phyloP scores from a whole-genome alignment of 2,329 filamentous ascomycete genomes.

The Penicillium rolfsii region DNA sequence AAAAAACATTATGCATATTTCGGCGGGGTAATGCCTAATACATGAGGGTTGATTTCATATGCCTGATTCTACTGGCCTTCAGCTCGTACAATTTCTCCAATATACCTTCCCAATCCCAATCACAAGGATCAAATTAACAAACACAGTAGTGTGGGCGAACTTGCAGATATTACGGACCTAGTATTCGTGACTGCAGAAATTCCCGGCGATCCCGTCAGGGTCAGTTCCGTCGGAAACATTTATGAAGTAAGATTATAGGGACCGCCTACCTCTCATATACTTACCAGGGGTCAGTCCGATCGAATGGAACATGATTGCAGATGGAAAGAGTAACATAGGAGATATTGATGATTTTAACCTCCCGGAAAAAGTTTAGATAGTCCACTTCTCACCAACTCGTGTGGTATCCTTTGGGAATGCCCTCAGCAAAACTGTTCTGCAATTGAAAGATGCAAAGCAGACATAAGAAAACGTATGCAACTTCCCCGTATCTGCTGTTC shows the following conservation, averaged over 20 bases:
- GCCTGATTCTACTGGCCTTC: too few relatives aligned
- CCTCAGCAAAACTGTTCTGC: neutral
- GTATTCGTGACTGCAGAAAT: neutral
- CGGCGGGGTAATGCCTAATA: neutral
- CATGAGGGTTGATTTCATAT: neutral
- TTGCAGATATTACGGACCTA: neutral
- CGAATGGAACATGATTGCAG: neutral
- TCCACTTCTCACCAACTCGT: neutral
- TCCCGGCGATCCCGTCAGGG: neutral
- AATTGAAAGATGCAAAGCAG: neutral
- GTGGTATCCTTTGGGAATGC: neutral
- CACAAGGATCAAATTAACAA: neutral
- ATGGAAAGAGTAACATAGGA: neutral
- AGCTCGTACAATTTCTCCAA: neutral
- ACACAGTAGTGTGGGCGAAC: neutral
- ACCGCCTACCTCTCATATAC: neutral
- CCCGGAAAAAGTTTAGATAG: neutral
- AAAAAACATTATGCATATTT: neutral
- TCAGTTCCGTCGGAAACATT: neutral
- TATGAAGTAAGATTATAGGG: neutral
- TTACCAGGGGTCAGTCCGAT: neutral
- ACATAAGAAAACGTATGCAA: neutral
- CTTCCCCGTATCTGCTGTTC: neutral
- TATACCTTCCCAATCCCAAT: neutral
- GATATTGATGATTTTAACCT: neutral